Percentiles rank a stretch among this genome's conserved stretches.
These are phyloP conservation scores for Populus hybrid DNA, from an alignment of 441 rosid genomes.

Conservation along the genomic window DNA sequence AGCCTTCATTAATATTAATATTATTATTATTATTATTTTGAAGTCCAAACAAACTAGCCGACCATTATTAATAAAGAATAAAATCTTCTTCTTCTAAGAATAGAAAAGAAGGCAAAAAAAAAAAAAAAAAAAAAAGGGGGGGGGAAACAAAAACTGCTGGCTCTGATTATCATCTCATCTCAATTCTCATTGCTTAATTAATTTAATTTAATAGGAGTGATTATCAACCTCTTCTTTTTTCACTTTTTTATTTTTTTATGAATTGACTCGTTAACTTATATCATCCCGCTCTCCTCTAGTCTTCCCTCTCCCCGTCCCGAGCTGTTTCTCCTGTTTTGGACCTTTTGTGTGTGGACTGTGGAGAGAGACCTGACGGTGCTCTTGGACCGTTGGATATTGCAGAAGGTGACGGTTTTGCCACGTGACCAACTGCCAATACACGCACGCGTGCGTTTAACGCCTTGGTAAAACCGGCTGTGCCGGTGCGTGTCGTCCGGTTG, in stretches of 20 bases:
- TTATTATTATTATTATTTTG: constrained; percentile 11
- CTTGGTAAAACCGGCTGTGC: constrained; percentile 28
- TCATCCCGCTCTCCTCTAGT: neutral
- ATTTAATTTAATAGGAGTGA: neutral
- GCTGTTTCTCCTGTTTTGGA: neutral
- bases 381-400: constrained; percentile 10
- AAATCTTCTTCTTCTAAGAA: constrained; percentile 24
- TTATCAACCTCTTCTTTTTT: neutral
- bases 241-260: neutral
- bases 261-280: constrained; percentile 21
- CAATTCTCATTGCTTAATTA: neutral
- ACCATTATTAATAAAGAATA: constrained; percentile 46
- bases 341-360: neutral
- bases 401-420: constrained; percentile 17
- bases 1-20: constrained; percentile 24
- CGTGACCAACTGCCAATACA: constrained; percentile 7
- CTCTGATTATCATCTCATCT: constrained; percentile 26
- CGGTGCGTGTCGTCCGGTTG: constrained; percentile 40
- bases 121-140: constrained; percentile 24
- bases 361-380: constrained; percentile 1
- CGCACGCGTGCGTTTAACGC: constrained; percentile 27
- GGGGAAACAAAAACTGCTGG: constrained; percentile 28
- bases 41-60: constrained; percentile 35
- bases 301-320: neutral
- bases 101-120: neutral